Base-by-base conservation (phyloP, 192 early-diverging fungal species). In the Entomortierella lignicola region DNA sequence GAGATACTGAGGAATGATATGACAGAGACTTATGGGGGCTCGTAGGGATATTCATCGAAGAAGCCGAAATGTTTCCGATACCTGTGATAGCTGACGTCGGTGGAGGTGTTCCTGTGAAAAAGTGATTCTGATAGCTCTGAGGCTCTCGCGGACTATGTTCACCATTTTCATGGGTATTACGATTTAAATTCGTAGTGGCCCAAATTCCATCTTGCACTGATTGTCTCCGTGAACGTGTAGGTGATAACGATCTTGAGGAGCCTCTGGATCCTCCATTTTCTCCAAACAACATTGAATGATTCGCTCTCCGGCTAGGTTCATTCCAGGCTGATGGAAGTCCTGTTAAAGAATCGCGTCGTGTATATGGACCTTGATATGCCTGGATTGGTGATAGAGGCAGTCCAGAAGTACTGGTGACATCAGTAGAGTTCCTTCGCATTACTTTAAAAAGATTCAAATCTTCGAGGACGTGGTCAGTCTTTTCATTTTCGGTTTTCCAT, bases 271-370 rank as follows among this genome's bases (percentile, higher is more conserved):
- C 30, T 17, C 53, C 70, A 2, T 37, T 50, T 13, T 72, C 61
- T 25, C 70, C 70, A 59, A 72, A 72, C 55, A 63, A 18, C 70
- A 64, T 72, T 18, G 70, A 72, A 29, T 72, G 70, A 25, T 54
- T 41, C 55, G 44, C 57, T 29, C 34, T 63, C 48, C 70, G 26
- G n/a, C 54, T 62, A 15, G 62, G 54, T 18, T 63, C 70, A 21
- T 59, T 55, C 70, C 70, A 72, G n/a, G 55, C 54, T 0, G 70
- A 72, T 0, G 70, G 70, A n/a, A 72, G 34, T 43, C 70, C 70
- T 31, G 70, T 55, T 11, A 26, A 72, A 4, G 70, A 72, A 15
- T 52, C 61, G 6, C 61, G 48, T 30, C 61, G 44, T 17, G 48
- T 8, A n/a, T 63, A 47, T 11, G n/a, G 2, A 44, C 41, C 17